phyloP scores from a whole-genome alignment of 2,329 filamentous ascomycete genomes.

The Aureobasidium sp. region DNA sequence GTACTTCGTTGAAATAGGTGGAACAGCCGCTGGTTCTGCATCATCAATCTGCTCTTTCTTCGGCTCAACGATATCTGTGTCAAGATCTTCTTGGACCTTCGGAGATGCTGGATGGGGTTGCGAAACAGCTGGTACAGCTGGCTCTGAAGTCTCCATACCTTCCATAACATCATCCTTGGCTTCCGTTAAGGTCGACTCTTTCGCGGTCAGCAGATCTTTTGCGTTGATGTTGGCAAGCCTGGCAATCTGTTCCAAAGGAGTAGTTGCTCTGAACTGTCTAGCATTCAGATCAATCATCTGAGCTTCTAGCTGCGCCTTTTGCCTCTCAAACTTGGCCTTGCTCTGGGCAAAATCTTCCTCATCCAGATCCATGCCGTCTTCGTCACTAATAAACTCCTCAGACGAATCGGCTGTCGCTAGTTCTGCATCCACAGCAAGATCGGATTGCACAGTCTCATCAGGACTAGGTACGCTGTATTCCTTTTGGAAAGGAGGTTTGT shows the following conservation, averaged over 20 bases:
- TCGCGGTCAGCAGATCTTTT: constrained; percentile 20
- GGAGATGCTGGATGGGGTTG: background rate
- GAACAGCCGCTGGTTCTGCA: constrained; percentile 21
- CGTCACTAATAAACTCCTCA: constrained; percentile 29
- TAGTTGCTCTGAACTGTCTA: constrained; percentile 35
- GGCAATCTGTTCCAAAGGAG: constrained; percentile 38
- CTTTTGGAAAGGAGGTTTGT: background rate
- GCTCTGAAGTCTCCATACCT: background rate
- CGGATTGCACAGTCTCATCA: background rate
- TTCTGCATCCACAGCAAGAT: background rate
- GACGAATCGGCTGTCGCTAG: background rate
- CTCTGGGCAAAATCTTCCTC: constrained; percentile 40
- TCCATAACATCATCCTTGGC: constrained; percentile 7
- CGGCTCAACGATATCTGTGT: constrained; percentile 26
- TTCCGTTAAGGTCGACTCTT: background rate
- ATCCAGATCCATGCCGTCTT: constrained; percentile 41
- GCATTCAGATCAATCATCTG: constrained; percentile 38
- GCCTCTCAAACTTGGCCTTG: constrained; percentile 40
- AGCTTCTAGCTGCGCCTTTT: constrained; percentile 38
- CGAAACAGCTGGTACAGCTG: background rate
- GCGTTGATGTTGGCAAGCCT: constrained; percentile 33
- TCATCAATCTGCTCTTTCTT: constrained; percentile 27
- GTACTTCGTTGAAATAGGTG: constrained; percentile 21
- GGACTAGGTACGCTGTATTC: background rate
- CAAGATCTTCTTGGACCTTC: background rate